Evolutionary conservation across 345 rosid genomes (phyloP).

Genomic region (Dovyalis caffra): DNA sequence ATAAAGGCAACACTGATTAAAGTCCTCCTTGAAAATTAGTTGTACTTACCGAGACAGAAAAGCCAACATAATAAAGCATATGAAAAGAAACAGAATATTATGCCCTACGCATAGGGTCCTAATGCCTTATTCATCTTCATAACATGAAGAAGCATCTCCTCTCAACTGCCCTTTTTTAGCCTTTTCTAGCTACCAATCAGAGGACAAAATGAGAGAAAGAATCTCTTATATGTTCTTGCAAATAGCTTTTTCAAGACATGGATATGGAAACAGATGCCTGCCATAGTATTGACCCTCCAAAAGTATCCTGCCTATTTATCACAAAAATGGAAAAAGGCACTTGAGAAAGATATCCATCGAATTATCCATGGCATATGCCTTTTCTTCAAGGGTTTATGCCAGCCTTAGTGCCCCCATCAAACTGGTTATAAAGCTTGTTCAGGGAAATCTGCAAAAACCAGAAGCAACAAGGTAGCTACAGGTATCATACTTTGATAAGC

Average conservation of each 20-base stretch:
- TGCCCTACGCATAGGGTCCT: background rate
- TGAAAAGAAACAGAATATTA: too few relatives aligned
- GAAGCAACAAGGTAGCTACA: background rate
- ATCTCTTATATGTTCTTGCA: background rate
- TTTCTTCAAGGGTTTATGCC: conserved; percentile 23
- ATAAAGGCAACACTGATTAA: too few relatives aligned
- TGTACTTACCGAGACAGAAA: too few relatives aligned
- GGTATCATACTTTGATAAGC: conserved; percentile 17
- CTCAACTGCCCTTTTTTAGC: background rate
- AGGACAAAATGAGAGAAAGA: conserved; percentile 7
- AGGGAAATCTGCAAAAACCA: background rate
- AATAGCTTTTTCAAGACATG: background rate
- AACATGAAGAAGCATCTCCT: background rate
- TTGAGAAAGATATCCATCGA: background rate
- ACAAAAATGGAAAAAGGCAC: background rate
- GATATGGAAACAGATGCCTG: background rate
- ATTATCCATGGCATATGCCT: conserved; percentile 24
- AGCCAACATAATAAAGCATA: too few relatives aligned
- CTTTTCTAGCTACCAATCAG: background rate
- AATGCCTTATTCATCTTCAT: background rate
- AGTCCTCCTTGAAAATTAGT: too few relatives aligned
- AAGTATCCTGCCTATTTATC: too few relatives aligned
- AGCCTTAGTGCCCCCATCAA: background rate
- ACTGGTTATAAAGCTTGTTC: conserved; percentile 11
- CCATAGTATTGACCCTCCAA: background rate